Percentiles rank a stretch among this genome's conserved stretches.
Conservation (phyloP, 2,329 filamentous ascomycete species). For the Colletotrichum horii region DNA sequence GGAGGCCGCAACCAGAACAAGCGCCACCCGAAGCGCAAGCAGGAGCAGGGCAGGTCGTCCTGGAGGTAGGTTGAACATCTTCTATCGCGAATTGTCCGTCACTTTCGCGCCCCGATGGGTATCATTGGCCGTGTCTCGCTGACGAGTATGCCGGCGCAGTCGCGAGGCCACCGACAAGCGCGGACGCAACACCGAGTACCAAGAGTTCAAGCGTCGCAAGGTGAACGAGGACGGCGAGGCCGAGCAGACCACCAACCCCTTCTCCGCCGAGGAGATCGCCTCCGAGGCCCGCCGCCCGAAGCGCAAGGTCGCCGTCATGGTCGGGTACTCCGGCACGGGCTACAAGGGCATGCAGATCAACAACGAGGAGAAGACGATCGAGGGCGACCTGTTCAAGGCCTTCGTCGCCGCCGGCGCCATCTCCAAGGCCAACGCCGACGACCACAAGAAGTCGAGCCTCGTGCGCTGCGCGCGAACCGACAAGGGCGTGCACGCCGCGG, state of each 20-base stretch:
- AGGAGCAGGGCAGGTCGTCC: constrained; percentile 13
- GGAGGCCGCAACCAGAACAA: not conserved
- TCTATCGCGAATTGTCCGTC: not conserved
- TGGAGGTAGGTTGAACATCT: constrained; percentile 5
- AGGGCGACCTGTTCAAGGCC: constrained; percentile 91
- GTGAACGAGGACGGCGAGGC: constrained; percentile 36
- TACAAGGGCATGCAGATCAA: constrained; percentile 98
- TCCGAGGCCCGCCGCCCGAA: constrained; percentile 88
- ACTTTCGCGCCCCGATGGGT: not conserved
- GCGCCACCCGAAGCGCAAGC: constrained; percentile 13
- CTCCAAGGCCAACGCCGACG: constrained; percentile 94
- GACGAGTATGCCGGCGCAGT: constrained; percentile 35
- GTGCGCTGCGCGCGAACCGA: constrained; percentile 95
- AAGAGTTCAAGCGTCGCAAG: constrained; percentile 48
- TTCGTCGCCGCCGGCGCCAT: constrained; percentile 92
- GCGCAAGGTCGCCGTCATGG: constrained; percentile 93
- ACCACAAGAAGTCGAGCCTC: constrained; percentile 94
- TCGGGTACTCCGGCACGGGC: constrained; percentile 94
- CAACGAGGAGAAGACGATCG: constrained; percentile 85
- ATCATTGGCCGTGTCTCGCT: not conserved
- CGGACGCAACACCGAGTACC: constrained; percentile 43
- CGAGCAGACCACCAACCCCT: constrained; percentile 45
- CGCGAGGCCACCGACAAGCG: constrained; percentile 43
- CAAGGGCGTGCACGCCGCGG: constrained; percentile 95
- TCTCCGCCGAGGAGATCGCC: constrained; percentile 81